phyloP scores from a whole-genome alignment of 2,329 filamentous ascomycete species.

The Exophiala oligosperma region DNA sequence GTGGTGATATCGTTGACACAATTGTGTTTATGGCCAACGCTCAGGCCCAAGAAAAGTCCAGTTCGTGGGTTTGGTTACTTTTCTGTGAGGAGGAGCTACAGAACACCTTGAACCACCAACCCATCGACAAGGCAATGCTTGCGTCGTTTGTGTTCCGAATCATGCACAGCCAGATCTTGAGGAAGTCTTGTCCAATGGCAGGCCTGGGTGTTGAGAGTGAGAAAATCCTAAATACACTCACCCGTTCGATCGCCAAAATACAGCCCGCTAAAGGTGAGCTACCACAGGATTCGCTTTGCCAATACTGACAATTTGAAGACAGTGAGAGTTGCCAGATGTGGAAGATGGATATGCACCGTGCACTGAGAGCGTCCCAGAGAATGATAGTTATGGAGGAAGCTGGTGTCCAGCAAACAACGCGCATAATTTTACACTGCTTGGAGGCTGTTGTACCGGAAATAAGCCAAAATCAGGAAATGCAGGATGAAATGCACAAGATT shows the following conservation, averaged over 20 bases:
- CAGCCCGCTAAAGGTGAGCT: neutral
- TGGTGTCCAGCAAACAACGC: neutral
- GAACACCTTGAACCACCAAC: no score
- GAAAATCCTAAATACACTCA: neutral
- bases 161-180: neutral
- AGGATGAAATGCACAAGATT: no score
- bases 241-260: neutral
- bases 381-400: neutral
- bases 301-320: neutral
- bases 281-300: neutral
- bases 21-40: neutral
- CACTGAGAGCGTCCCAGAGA: neutral
- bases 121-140: no score
- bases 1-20: neutral
- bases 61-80: no score
- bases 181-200: neutral
- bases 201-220: neutral
- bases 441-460: neutral
- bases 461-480: no score
- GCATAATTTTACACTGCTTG: neutral
- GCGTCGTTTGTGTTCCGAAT: no score
- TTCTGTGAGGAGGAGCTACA: no score
- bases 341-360: constrained; percentile 7
- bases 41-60: no score
- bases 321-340: constrained; percentile 1